phyloP scores from a whole-genome alignment of 495 filamentous ascomycete species.

The Poronia punctata region DNA sequence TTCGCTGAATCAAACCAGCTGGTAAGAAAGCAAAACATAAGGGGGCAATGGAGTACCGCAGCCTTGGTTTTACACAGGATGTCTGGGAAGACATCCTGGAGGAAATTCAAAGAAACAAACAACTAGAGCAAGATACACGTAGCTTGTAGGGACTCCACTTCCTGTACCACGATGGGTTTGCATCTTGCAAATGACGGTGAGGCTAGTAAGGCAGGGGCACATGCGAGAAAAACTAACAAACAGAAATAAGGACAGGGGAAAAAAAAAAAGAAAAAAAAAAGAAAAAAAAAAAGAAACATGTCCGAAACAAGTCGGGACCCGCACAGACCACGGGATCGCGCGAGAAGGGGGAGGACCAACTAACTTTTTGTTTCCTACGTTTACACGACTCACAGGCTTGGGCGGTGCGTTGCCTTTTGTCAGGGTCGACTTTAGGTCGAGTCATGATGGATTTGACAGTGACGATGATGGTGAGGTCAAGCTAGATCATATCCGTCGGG shows the following conservation, averaged over 20 bases:
- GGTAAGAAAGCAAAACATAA: not conserved
- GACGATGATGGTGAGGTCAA: too few relatives aligned
- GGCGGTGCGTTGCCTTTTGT: slow-evolving; percentile 57
- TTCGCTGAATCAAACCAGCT: not conserved
- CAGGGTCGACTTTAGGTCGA: slow-evolving; percentile 56
- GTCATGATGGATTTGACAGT: slow-evolving; percentile 48
- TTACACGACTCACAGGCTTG: slow-evolving; percentile 74
- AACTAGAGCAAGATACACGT: not conserved
- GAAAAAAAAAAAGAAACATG: slow-evolving; percentile 8
- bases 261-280: too few relatives aligned
- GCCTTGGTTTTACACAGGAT: not conserved
- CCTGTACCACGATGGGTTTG: too few relatives aligned
- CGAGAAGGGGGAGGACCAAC: slow-evolving; percentile 15
- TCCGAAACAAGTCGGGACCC: slow-evolving; percentile 9
- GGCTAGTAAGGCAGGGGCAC: too few relatives aligned
- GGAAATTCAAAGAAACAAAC: not conserved
- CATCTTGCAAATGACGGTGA: too few relatives aligned
- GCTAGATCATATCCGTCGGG: slow-evolving; percentile 27
- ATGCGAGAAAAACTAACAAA: not conserved
- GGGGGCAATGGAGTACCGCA: not conserved
- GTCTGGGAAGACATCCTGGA: too few relatives aligned
- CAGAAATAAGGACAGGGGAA: not conserved
- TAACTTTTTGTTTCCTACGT: slow-evolving; percentile 68
- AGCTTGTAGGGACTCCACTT: slow-evolving; percentile 2
- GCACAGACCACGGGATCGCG: not conserved